Percentiles rank a stretch among this genome's conserved stretches.
Evolutionary conservation across 2,329 filamentous ascomycete genomes (phyloP).

Genomic region (Rachicladosporium sp.): DNA sequence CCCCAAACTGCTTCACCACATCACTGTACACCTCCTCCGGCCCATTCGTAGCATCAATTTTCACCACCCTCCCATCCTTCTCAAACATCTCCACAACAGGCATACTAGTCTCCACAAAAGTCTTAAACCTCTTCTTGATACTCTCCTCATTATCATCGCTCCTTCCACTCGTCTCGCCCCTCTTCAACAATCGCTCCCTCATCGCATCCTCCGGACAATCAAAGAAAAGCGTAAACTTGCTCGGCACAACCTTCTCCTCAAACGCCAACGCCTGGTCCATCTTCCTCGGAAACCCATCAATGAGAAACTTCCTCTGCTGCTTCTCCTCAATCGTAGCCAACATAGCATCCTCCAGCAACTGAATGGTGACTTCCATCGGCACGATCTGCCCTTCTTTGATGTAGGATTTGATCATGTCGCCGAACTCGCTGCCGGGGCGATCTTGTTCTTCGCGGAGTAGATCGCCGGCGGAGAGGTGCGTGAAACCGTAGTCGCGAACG

Average conservation of each 20-base stretch:
- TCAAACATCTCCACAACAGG: slow-evolving; percentile 84
- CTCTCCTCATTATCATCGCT: slow-evolving; percentile 89
- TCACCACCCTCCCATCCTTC: slow-evolving; percentile 64
- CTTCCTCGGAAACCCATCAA: slow-evolving; percentile 83
- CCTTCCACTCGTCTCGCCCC: slow-evolving; percentile 84
- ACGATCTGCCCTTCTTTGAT: slow-evolving; percentile 94
- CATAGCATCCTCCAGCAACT: slow-evolving; percentile 91
- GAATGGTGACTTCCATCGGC: slow-evolving; percentile 96
- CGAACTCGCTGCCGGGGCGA: slow-evolving; percentile 74
- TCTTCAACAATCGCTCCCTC: slow-evolving; percentile 69
- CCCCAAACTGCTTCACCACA: slow-evolving; percentile 37
- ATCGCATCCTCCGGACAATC: slow-evolving; percentile 86
- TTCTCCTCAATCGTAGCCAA: slow-evolving; percentile 48
- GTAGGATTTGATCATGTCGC: slow-evolving; percentile 80
- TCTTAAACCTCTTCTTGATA: slow-evolving; percentile 91
- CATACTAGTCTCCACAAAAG: slow-evolving; percentile 93
- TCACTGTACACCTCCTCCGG: slow-evolving; percentile 53
- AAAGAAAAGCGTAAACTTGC: slow-evolving; percentile 81
- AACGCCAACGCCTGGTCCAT: slow-evolving; percentile 95
- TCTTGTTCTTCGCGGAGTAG: slow-evolving; percentile 88
- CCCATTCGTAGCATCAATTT: slow-evolving; percentile 57
- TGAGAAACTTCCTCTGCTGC: slow-evolving; percentile 58
- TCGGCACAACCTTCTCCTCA: slow-evolving; percentile 75
- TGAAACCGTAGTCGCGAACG: slow-evolving; percentile 79
- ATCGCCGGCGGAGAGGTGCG: slow-evolving; percentile 85